A percentile compares a stretch with the other conserved stretches of the same genome.
These are phyloP conservation scores for Cutaneotrichosporon sp. DNA, from an alignment of 1,284 basidiomycete genomes.

Conservation along the genomic window DNA sequence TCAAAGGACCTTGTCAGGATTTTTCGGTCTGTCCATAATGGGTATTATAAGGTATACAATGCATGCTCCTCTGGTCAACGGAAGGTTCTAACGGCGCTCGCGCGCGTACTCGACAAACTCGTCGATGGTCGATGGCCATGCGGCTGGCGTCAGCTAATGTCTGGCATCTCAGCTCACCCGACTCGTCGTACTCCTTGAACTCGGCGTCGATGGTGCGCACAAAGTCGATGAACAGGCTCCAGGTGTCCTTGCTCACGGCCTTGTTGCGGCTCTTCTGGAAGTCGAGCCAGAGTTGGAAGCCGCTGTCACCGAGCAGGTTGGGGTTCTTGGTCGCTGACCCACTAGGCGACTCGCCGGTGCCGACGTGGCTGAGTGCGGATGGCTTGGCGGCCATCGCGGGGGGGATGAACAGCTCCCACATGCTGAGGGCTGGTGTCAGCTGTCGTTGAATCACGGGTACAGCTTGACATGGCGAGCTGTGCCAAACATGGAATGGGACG, in stretches of 20 bases:
- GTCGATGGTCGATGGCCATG: slow-evolving; percentile 54
- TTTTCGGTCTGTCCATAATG: slow-evolving; percentile 5
- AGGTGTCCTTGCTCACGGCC: slow-evolving; percentile 91
- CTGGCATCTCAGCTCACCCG: slow-evolving; percentile 59
- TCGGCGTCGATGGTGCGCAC: slow-evolving; percentile 74
- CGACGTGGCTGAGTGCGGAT: slow-evolving; percentile 57
- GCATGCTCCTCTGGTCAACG: slow-evolving; percentile 6
- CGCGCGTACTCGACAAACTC: slow-evolving; percentile 53
- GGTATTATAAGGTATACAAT: slow-evolving; percentile 10
- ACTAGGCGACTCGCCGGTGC: slow-evolving; percentile 46
- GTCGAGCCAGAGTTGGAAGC: slow-evolving; percentile 79
- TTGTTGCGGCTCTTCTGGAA: slow-evolving; percentile 70
- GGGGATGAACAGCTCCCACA: slow-evolving; percentile 82
- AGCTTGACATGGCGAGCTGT: slow-evolving; percentile 28
- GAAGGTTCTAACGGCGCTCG: slow-evolving; percentile 18
- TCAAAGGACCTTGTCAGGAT: slow-evolving; percentile 6
- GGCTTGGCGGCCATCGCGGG: slow-evolving; percentile 73
- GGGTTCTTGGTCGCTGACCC: slow-evolving; percentile 32
- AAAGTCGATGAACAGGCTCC: slow-evolving; percentile 70
- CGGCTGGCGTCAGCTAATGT: slow-evolving; percentile 30
- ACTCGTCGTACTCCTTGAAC: slow-evolving; percentile 79
- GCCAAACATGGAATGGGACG: not conserved
- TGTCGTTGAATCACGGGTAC: not conserved
- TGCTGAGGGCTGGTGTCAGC: slow-evolving; percentile 45
- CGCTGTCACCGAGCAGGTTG: slow-evolving; percentile 65